Evolutionary conservation across 2,329 filamentous ascomycete species (phyloP), one percentile per base, ranked within the genome.

Genomic region (Lizonia empirigonia): DNA sequence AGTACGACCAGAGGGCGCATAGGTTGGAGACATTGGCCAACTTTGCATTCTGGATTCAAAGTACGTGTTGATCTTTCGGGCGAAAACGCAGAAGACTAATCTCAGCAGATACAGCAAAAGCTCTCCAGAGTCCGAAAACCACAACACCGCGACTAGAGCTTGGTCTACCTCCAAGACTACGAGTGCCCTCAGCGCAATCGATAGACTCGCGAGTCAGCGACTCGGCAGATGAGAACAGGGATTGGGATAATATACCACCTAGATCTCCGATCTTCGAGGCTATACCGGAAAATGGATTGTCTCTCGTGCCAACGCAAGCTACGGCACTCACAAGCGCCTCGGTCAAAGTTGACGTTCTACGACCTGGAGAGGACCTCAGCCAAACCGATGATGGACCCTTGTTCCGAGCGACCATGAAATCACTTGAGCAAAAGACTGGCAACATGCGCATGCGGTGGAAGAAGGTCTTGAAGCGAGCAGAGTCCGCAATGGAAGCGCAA

Each of bases 381-480:
- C 88, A 71, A 42, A 87, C 89, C 18, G 94, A 97, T 62, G 94
- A 99, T 74, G 94, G 94, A 0, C 94, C 95, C 0, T 81, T 99
- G 1, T 99, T 99, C 76, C 85, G 95, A 56, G 95, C 94, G 15
- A 97, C 94, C 0, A 95, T 99, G 81, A 97, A 97, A 72, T 89
- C 92, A 0, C 77, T 97, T 22, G 94, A 99, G 73, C 92, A 96
- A 69, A 97, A 96, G 78, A 99, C 93, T 0, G 90, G 91, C 34
- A 95, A 89, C 63, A 94, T 99, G 89, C 87, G 92, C 51, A 81
- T 84, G 18, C 90, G 93, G 62, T 97, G 97, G 86, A 99, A 99
- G 75, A 95, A 94, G 68, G 89, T 99, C 7, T 78, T 99, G 61
- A 95, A 94, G 70, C 90, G 88, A 67, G 94, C 94, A n/a, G 94